Evolutionary conservation across 148 eudicot species (phyloP).

Genomic region (Pharnaceum exiguum): DNA sequence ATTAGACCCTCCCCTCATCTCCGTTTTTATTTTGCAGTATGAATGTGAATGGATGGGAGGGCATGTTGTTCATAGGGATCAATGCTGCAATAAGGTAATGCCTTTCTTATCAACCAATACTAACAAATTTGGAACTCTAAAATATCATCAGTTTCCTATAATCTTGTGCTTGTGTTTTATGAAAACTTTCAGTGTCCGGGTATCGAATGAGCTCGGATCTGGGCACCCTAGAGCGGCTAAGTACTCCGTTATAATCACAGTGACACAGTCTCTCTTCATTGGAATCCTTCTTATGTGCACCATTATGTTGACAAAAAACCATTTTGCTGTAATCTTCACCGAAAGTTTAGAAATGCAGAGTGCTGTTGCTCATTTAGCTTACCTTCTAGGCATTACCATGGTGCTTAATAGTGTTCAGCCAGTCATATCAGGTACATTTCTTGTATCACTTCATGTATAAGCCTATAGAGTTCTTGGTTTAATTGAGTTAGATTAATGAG

Average conservation of each 20-base stretch:
- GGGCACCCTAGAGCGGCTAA: constrained; percentile 87
- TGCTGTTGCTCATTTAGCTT: constrained; percentile 74
- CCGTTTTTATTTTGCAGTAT: constrained; percentile 46
- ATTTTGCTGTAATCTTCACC: constrained; percentile 70
- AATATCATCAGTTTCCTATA: background rate
- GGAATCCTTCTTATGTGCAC: constrained; percentile 46
- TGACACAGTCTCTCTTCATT: constrained; percentile 57
- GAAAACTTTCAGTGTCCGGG: constrained; percentile 49
- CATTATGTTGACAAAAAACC: constrained; percentile 54
- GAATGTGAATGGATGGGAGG: constrained; percentile 98
- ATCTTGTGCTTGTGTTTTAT: background rate
- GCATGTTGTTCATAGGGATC: constrained; percentile 89
- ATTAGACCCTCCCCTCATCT: background rate
- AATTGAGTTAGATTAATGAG: background rate
- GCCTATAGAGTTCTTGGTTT: background rate
- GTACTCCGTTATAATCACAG: constrained; percentile 59
- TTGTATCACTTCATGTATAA: background rate
- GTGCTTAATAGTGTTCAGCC: constrained; percentile 89
- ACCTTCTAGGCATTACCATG: constrained; percentile 80
- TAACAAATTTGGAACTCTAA: background rate
- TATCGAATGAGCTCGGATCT: constrained; percentile 90
- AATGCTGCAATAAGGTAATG: constrained; percentile 84
- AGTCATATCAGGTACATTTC: constrained; percentile 68
- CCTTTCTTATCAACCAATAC: background rate
- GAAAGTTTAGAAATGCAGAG: constrained; percentile 58